phyloP scores from a whole-genome alignment of 352 stramenopile genomes.

The Aphanomyces euteiches region DNA sequence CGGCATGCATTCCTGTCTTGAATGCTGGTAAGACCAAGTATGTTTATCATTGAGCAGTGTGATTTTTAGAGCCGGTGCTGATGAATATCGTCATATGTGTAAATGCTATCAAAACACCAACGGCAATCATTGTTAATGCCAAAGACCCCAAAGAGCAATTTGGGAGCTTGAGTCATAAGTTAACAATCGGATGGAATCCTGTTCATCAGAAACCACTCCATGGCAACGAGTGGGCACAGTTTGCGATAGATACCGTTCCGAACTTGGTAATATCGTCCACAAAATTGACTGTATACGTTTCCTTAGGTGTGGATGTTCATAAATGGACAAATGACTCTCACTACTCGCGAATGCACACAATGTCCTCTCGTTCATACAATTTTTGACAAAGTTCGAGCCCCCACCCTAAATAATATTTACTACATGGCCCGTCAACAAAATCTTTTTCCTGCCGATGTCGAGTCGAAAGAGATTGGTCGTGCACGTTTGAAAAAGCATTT shows the following conservation, averaged over 20 bases:
- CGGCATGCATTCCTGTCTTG: neutral
- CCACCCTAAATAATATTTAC: too few relatives aligned
- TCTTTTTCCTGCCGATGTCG: neutral
- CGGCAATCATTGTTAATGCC: constrained; percentile 7
- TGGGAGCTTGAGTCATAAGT: neutral
- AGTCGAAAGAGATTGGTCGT: constrained; percentile 5
- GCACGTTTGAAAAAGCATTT: constrained; percentile 22
- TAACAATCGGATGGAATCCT: neutral
- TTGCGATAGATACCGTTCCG: neutral
- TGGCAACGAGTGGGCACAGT: neutral
- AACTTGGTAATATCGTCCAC: too few relatives aligned
- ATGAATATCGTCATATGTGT: neutral
- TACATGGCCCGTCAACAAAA: too few relatives aligned
- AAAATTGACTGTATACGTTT: too few relatives aligned
- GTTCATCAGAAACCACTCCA: neutral
- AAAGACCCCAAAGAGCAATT: neutral
- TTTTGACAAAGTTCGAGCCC: too few relatives aligned
- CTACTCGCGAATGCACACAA: too few relatives aligned
- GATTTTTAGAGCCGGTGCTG: neutral
- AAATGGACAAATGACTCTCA: too few relatives aligned
- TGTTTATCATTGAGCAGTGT: neutral
- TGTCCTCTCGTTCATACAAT: too few relatives aligned
- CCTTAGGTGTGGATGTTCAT: too few relatives aligned
- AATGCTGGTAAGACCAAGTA: neutral
- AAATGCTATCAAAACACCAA: constrained; percentile 1